Percentiles rank a stretch among this genome's conserved stretches.
These are phyloP conservation scores for Magnaporthales sp. DNA, from an alignment of 2,329 filamentous ascomycete genomes.

Conservation along the genomic window DNA sequence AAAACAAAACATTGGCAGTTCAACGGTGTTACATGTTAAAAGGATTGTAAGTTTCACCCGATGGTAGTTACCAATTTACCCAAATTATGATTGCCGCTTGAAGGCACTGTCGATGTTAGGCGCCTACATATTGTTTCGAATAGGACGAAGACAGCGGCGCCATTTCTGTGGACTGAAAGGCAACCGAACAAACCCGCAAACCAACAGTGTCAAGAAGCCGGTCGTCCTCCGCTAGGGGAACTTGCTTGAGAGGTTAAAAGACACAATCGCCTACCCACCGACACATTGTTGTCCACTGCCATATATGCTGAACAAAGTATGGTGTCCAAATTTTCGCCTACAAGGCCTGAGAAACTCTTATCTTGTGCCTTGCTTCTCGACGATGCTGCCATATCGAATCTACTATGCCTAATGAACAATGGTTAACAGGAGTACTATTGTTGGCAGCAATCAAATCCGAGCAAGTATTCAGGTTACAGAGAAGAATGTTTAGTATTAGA, in stretches of 20 bases:
- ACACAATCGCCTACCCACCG: neutral
- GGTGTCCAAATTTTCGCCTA: no score
- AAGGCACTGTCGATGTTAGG: neutral
- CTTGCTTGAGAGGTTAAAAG: no score
- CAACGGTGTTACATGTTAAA: neutral
- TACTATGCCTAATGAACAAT: no score
- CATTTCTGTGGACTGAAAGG: no score
- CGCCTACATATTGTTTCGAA: no score
- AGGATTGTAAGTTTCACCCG: no score
- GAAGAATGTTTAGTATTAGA: neutral
- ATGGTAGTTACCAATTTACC: neutral
- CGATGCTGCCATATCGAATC: neutral
- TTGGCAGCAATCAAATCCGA: neutral
- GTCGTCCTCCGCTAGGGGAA: no score
- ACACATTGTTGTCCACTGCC: neutral
- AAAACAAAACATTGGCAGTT: no score
- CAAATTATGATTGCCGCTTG: neutral
- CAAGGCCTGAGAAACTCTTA: neutral
- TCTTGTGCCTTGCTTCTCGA: neutral
- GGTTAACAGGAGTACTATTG: no score
- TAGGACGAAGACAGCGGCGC: no score
- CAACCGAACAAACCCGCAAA: no score
- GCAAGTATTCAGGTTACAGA: neutral
- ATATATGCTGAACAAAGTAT: no score
- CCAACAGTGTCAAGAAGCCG: neutral